Percentiles rank a stretch among this genome's conserved stretches.
phyloP scores from a whole-genome alignment of 2,329 filamentous ascomycete genomes.

The Pseudocercospora eumusae region DNA sequence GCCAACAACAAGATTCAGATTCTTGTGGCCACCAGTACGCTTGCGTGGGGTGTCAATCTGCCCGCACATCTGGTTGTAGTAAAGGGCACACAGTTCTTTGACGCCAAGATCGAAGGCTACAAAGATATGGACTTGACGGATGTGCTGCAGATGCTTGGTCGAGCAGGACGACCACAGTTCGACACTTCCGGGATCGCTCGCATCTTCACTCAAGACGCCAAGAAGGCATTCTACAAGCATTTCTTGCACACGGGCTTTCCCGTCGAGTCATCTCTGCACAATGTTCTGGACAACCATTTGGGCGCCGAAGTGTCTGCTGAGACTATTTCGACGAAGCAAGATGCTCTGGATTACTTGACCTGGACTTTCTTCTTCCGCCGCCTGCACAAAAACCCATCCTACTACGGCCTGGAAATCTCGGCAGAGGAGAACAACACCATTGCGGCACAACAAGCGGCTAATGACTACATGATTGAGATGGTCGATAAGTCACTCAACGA shows the following conservation, averaged over 20 bases:
- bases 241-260: conserved; percentile 98
- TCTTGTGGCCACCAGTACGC: conserved; percentile 88
- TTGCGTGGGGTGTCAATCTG: conserved; percentile 97
- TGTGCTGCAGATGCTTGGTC: conserved; percentile 95
- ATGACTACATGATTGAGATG: conserved; percentile 91
- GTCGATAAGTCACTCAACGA: conserved; percentile 84
- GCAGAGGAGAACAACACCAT: conserved; percentile 89
- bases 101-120: conserved; percentile 96
- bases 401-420: conserved; percentile 92
- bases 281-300: conserved; percentile 94
- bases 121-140: conserved; percentile 99
- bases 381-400: conserved; percentile 96
- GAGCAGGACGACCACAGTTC: conserved; percentile 93
- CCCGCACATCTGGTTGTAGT: conserved; percentile 96
- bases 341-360: conserved; percentile 93
- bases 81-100: conserved; percentile 97
- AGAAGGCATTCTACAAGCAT: conserved; percentile 99
- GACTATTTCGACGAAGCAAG: conserved; percentile 91
- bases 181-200: conserved; percentile 93
- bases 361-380: conserved; percentile 99
- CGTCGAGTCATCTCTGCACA: conserved; percentile 93
- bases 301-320: conserved; percentile 91
- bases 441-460: conserved; percentile 80
- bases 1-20: conserved; percentile 98
- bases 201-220: conserved; percentile 95